Conservation (phyloP, 805 yeast genomes). For the Dipodascus geniculatus region DNA sequence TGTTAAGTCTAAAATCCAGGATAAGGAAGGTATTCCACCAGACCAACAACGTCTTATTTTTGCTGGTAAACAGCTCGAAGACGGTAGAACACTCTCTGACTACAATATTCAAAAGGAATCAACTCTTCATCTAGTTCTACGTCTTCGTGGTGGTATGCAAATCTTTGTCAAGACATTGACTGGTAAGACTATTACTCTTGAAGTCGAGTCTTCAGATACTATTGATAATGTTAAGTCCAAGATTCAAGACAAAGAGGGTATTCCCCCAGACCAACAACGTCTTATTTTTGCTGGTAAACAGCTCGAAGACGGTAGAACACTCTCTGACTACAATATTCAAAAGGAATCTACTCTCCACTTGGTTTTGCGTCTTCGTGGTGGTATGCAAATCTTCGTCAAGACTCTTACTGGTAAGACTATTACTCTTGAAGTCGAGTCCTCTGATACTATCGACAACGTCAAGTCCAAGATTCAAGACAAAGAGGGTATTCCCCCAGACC, state of each 20-base stretch:
- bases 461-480: slow-evolving; percentile 97
- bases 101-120: slow-evolving; percentile 95
- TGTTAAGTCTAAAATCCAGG: slow-evolving; percentile 89
- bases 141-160: slow-evolving; percentile 91
- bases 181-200: slow-evolving; percentile 81
- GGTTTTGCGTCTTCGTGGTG: slow-evolving; percentile 83
- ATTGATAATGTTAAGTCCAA: slow-evolving; percentile 91
- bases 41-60: slow-evolving; percentile 91
- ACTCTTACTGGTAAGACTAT: slow-evolving; percentile 41
- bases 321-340: slow-evolving; percentile 91
- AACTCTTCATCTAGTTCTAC: slow-evolving; percentile 68
- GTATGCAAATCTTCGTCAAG: slow-evolving; percentile 46
- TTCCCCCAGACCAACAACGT: slow-evolving; percentile 95
- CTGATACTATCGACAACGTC: slow-evolving; percentile 98
- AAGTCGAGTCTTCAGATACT: slow-evolving; percentile 90
- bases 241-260: slow-evolving; percentile 94
- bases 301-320: slow-evolving; percentile 89
- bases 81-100: slow-evolving; percentile 86
- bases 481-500: slow-evolving; percentile 99
- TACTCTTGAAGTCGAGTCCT: slow-evolving; percentile 97
- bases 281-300: slow-evolving; percentile 94
- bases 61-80: slow-evolving; percentile 94
- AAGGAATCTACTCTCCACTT: slow-evolving; percentile 82
- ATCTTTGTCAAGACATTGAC: slow-evolving; percentile 84
- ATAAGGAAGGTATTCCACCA: slow-evolving; percentile 94